Evolutionary conservation across 2,329 filamentous ascomycete genomes (phyloP).

Genomic region (Fusarium phyllophilum): DNA sequence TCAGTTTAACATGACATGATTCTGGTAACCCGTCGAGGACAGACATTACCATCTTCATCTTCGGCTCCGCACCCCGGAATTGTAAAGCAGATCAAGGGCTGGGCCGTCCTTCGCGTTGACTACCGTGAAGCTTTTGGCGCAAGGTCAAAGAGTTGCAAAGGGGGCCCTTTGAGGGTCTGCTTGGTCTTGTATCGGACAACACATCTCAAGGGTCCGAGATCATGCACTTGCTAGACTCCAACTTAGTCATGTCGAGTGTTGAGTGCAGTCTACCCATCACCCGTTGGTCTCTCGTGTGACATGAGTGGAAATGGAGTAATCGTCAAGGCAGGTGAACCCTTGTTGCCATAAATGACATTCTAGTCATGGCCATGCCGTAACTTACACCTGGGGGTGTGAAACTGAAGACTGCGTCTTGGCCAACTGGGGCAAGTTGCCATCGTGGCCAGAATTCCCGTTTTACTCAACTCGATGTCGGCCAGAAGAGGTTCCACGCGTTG

Average conservation of each 20-base stretch:
- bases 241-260: slow-evolving; percentile 7
- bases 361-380: slow-evolving; percentile 7
- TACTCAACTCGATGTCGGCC: neutral
- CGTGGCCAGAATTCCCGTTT: neutral
- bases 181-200: slow-evolving; percentile 2
- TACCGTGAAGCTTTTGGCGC: neutral
- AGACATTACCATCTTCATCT: neutral
- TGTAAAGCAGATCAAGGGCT: slow-evolving; percentile 15
- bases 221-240: slow-evolving; percentile 3
- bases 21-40: neutral
- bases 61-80: slow-evolving; percentile 25
- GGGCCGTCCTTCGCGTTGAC: slow-evolving; percentile 1
- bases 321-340: slow-evolving; percentile 13
- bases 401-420: slow-evolving; percentile 4
- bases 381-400: slow-evolving; percentile 1
- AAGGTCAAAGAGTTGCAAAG: neutral
- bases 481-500: neutral
- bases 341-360: neutral
- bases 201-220: slow-evolving; percentile 9
- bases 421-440: slow-evolving; percentile 7
- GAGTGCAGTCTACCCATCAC: slow-evolving; percentile 21
- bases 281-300: slow-evolving; percentile 12
- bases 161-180: slow-evolving; percentile 2
- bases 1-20: slow-evolving; percentile 5
- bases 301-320: slow-evolving; percentile 28